Conservation (phyloP, 1,139 yeast species). For the Blastobotrys serpentis region DNA sequence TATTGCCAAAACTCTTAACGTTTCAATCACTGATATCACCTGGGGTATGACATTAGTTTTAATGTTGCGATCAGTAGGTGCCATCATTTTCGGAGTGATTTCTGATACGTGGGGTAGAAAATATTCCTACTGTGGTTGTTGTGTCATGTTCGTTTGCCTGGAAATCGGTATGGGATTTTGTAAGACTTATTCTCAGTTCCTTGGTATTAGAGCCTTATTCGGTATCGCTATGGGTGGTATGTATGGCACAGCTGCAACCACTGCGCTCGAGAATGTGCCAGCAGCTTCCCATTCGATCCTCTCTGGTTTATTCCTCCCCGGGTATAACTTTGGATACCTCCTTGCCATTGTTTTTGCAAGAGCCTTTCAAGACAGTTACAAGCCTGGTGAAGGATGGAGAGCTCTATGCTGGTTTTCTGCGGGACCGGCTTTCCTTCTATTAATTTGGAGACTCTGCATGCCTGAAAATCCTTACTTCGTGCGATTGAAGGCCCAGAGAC, state of each 20-base stretch:
- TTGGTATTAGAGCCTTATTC: constrained; percentile 67
- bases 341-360: constrained; percentile 46
- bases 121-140: constrained; percentile 58
- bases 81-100: constrained; percentile 60
- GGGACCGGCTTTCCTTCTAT: constrained; percentile 46
- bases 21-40: constrained; percentile 46
- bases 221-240: constrained; percentile 55
- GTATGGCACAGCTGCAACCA: constrained; percentile 51
- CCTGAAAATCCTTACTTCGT: constrained; percentile 42
- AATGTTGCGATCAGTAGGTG: constrained; percentile 76
- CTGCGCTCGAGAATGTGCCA: constrained; percentile 51
- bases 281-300: constrained; percentile 42
- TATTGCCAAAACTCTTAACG: constrained; percentile 46
- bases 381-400: constrained; percentile 46
- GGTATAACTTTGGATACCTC: constrained; percentile 47
- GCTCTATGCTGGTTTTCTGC: constrained; percentile 56
- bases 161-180: constrained; percentile 80
- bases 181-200: constrained; percentile 58
- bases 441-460: constrained; percentile 44
- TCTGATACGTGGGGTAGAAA: constrained; percentile 70
- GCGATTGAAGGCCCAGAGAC: constrained; percentile 14
- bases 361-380: constrained; percentile 19
- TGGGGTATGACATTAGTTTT: constrained; percentile 79
- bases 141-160: constrained; percentile 52
- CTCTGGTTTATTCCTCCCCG: constrained; percentile 48